phyloP scores from a whole-genome alignment of 176 grass and related monocot species.

The Musa beccarii region DNA sequence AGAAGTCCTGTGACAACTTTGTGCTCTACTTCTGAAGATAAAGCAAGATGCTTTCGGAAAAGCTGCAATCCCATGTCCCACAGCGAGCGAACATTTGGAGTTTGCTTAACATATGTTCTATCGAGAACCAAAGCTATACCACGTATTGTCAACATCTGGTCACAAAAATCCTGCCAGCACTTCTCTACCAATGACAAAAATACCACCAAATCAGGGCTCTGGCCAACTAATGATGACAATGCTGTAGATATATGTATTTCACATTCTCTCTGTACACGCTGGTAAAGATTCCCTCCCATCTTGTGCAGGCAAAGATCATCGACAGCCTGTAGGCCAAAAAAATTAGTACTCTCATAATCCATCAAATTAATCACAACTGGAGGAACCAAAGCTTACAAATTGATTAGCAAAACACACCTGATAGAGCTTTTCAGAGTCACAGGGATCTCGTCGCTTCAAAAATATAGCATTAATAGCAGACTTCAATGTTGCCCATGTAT shows the following conservation, averaged over 20 bases:
- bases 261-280: constrained; percentile 81
- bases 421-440: constrained; percentile 90
- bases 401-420: constrained; percentile 47
- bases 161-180: constrained; percentile 99
- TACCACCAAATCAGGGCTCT: constrained; percentile 93
- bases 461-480: constrained; percentile 94
- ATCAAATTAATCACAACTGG: background rate
- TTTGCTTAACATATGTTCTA: constrained; percentile 95
- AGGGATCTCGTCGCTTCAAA: constrained; percentile 79
- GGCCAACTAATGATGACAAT: constrained; percentile 71
- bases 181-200: constrained; percentile 87
- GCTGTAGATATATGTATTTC: constrained; percentile 82
- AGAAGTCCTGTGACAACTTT: constrained; percentile 88
- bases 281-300: constrained; percentile 77
- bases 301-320: constrained; percentile 85
- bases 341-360: constrained; percentile 1
- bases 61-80: constrained; percentile 97
- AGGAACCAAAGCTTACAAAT: background rate
- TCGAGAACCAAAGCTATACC: constrained; percentile 97
- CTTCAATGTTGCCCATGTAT: constrained; percentile 85
- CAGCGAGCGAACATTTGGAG: constrained; percentile 60
- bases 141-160: constrained; percentile 98
- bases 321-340: constrained; percentile 48
- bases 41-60: constrained; percentile 72
- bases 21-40: constrained; percentile 67